Conservation (phyloP, 768 basidiomycete species). For the Termitomyces sp. region DNA sequence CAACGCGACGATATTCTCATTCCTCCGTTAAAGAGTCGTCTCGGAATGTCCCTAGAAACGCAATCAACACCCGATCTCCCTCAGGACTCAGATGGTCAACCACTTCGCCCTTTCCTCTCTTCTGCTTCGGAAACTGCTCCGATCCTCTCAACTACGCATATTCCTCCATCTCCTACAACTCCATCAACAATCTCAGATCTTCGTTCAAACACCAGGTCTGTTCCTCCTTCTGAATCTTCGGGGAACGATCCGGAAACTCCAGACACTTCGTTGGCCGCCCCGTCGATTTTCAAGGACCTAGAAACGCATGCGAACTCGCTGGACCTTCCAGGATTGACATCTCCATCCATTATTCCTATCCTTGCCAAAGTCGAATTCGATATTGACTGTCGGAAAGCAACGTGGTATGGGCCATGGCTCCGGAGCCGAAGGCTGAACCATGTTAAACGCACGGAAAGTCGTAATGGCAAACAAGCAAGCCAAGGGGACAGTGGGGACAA, state of each 20-base stretch:
- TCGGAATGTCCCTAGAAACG: slow-evolving; percentile 37
- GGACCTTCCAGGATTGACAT: slow-evolving; percentile 62
- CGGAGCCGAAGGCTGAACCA: slow-evolving; percentile 59
- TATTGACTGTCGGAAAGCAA: slow-evolving; percentile 74
- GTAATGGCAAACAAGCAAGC: slow-evolving; percentile 21
- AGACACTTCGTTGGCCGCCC: slow-evolving; percentile 41
- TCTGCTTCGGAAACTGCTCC: slow-evolving; percentile 31
- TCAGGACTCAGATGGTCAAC: slow-evolving; percentile 24
- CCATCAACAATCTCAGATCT: slow-evolving; percentile 51
- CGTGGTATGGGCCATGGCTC: slow-evolving; percentile 86
- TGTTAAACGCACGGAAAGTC: slow-evolving; percentile 52
- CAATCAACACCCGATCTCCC: slow-evolving; percentile 39
- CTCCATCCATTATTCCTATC: slow-evolving; percentile 69
- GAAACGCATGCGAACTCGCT: slow-evolving; percentile 44
- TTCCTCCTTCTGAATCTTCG: slow-evolving; percentile 43
- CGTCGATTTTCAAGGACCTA: slow-evolving; percentile 25
- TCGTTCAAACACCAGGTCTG: slow-evolving; percentile 44
- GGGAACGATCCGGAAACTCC: slow-evolving; percentile 48
- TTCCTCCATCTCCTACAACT: slow-evolving; percentile 48
- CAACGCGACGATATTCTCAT: slow-evolving; percentile 40
- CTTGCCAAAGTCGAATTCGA: slow-evolving; percentile 96
- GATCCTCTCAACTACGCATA: slow-evolving; percentile 28
- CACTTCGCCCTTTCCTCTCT: slow-evolving; percentile 46
- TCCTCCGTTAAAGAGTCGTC: slow-evolving; percentile 29
- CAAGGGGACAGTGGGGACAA: slow-evolving; percentile 15